Evolutionary conservation across 2,329 filamentous ascomycete species (phyloP), one percentile per base, ranked within the genome.

Genomic region (Curvularia spicifera): DNA sequence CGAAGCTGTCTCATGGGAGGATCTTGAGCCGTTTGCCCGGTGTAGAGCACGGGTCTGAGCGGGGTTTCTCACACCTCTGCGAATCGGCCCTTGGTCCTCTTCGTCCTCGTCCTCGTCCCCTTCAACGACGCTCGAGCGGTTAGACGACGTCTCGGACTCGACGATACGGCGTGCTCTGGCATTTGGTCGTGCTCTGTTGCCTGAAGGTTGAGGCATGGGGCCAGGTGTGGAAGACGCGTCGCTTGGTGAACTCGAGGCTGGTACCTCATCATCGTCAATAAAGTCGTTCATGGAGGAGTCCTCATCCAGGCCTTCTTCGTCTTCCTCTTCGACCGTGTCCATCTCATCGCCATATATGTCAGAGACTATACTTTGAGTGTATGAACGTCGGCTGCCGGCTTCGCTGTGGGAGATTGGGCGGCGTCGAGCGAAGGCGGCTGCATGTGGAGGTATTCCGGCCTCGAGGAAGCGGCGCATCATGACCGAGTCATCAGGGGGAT

Each of bases 281-380:
- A 80, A 79, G 53, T 74, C 76, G 53, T 76, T 76, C 77, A 79
- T 78, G 7, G 76, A 78, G 1, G 77, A 78, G 51, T 78, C 75
- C 43, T 75, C 65, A 24, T 76, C 73, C 5, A 71, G 44, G 4
- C 68, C 76, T 24, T 78, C 76, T 46, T 79, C 78, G 51, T 79
- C 77, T 65, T 79, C 76, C 57, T 80, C 78, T 52, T 78, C 76
- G 28, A 79, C 70, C 3, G 73, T 78, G 56, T 74, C 76, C 76
- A 79, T 79, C 55, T 79, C 78, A 45, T 78, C 76, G 4, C 71
- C 73, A 39, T 72, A 71, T 46, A 78, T 70, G 60, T 78, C 75
- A 15, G 76, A 78, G 39, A 76, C 70, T 49, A 78, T 70, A 63
- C 77, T 80, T 31, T 77, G 75, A 29, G 69, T 73, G 53, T 79